Conservation (phyloP, 1,139 yeast species). For the Protomyces inundatus region DNA sequence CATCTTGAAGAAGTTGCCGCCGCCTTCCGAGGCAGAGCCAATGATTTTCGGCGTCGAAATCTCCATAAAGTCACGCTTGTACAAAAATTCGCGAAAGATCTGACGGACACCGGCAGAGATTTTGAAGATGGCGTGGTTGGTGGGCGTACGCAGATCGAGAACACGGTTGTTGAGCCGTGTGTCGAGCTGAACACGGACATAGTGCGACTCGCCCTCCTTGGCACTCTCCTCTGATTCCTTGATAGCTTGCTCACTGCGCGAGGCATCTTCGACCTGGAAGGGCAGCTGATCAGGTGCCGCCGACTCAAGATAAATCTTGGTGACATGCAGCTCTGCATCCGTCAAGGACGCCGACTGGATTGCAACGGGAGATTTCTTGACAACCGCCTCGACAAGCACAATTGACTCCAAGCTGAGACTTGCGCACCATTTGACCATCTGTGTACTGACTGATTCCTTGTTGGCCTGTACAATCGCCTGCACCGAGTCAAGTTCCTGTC, state of each 20-base stretch:
- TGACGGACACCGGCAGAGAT: conserved; percentile 85
- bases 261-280: conserved; percentile 89
- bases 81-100: conserved; percentile 82
- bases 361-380: conserved; percentile 76
- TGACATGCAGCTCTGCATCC: conserved; percentile 76
- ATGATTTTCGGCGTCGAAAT: conserved; percentile 92
- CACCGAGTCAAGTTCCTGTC: conserved; percentile 78
- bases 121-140: conserved; percentile 95
- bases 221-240: conserved; percentile 62
- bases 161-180: conserved; percentile 93
- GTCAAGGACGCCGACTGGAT: conserved; percentile 88
- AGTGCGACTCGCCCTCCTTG: conserved; percentile 43
- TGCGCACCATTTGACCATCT: conserved; percentile 95
- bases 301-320: conserved; percentile 67
- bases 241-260: conserved; percentile 80
- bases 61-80: conserved; percentile 67
- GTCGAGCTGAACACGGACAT: conserved; percentile 92
- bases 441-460: conserved; percentile 71
- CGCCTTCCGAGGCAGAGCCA: conserved; percentile 97
- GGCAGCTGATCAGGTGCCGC: conserved; percentile 93
- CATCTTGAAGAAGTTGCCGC: conserved; percentile 91
- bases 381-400: conserved; percentile 81
- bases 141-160: conserved; percentile 90
- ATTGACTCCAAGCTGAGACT: conserved; percentile 80
- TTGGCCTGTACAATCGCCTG: conserved; percentile 78